A percentile compares a stretch with the other conserved stretches of the same genome.
Evolutionary conservation across 129 eudicot genomes (phyloP).

Genomic region (Artemisia tridentata): DNA sequence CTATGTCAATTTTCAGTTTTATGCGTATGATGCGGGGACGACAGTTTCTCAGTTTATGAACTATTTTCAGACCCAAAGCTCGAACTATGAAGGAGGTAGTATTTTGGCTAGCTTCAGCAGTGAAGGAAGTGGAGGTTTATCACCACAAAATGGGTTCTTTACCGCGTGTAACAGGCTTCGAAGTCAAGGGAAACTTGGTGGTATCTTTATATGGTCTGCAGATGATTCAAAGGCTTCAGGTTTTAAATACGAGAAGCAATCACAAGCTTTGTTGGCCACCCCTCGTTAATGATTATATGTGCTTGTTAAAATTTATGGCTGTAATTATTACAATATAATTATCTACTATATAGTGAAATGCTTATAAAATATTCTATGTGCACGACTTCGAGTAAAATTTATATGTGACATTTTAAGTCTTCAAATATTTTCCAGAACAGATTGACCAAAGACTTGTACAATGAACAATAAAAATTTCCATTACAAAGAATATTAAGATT

Average conservation of each 20-base stretch:
- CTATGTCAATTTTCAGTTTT: conserved; percentile 77
- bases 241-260: conserved; percentile 17
- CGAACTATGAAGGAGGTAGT: conserved; percentile 47
- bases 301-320: background rate
- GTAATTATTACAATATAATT: background rate
- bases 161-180: conserved; percentile 44
- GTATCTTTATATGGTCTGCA: conserved; percentile 47
- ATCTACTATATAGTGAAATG: background rate
- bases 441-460: too few relatives aligned
- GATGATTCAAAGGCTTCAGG: conserved; percentile 36
- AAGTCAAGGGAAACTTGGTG: conserved; percentile 37
- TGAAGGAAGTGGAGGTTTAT: conserved; percentile 44
- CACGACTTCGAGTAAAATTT: too few relatives aligned
- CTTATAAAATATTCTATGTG: too few relatives aligned
- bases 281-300: background rate
- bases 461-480: too few relatives aligned
- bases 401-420: too few relatives aligned
- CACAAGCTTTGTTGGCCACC: conserved; percentile 15
- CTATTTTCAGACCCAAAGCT: conserved; percentile 36
- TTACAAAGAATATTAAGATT: too few relatives aligned
- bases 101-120: conserved; percentile 42
- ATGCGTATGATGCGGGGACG: conserved; percentile 64
- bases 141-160: conserved; percentile 47
- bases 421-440: too few relatives aligned
- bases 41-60: conserved; percentile 47